phyloP scores from a whole-genome alignment of 1,284 basidiomycete genomes.

The Quambalaria eucalypti region DNA sequence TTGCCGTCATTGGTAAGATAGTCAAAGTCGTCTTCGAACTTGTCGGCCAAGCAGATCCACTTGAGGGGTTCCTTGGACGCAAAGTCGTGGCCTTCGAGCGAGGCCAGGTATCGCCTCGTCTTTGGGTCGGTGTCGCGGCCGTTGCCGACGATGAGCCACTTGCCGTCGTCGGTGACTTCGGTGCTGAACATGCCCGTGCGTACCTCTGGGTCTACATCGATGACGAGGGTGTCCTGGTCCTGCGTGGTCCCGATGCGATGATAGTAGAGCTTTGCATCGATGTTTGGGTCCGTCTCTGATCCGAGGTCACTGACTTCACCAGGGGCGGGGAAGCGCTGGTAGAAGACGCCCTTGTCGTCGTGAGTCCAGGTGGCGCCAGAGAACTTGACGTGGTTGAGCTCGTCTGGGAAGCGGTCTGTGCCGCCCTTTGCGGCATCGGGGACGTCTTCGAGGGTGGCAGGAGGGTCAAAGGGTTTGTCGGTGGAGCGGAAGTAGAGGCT shows the following conservation, averaged over 20 bases:
- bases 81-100: constrained; percentile 18
- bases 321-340: constrained; percentile 34
- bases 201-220: constrained; percentile 30
- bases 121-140: constrained; percentile 41
- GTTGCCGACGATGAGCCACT: constrained; percentile 32
- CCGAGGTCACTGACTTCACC: constrained; percentile 23
- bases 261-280: constrained; percentile 41
- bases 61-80: constrained; percentile 11
- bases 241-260: constrained; percentile 38
- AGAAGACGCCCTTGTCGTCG: constrained; percentile 43
- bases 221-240: constrained; percentile 33
- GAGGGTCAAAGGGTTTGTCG: constrained; percentile 20
- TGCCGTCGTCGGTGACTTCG: constrained; percentile 34
- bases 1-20: constrained; percentile 37
- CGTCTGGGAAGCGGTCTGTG: constrained; percentile 30
- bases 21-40: constrained; percentile 33
- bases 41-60: constrained; percentile 34
- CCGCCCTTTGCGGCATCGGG: constrained; percentile 23
- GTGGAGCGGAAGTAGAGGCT: constrained; percentile 38
- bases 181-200: constrained; percentile 36
- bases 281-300: constrained; percentile 41
- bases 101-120: constrained; percentile 25
- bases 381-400: constrained; percentile 40
- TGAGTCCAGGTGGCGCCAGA: constrained; percentile 31
- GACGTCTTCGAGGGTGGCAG: constrained; percentile 17